Conservation (phyloP, 78 protist genomes). For the Anaeramoeba flamelloides region DNA sequence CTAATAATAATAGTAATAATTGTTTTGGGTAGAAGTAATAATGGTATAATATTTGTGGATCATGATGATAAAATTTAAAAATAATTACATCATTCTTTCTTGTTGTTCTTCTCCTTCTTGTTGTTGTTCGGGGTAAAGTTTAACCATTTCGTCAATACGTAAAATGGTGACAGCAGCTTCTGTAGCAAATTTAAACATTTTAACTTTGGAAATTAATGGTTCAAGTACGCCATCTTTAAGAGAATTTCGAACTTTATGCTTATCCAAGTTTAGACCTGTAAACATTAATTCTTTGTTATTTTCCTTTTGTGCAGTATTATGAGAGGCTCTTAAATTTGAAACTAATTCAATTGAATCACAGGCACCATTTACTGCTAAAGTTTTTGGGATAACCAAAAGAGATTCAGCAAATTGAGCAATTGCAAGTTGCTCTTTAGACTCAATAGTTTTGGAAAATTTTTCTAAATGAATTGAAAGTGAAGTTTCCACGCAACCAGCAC, state of each 20-base stretch:
- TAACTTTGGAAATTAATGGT: slow-evolving; percentile 84
- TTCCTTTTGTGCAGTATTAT: slow-evolving; percentile 67
- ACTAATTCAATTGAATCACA: slow-evolving; percentile 86
- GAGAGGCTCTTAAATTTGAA: slow-evolving; percentile 76
- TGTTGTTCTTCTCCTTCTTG: too few relatives aligned
- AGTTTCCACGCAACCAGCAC: slow-evolving; percentile 91
- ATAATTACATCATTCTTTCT: too few relatives aligned
- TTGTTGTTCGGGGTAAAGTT: too few relatives aligned
- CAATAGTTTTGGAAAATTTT: slow-evolving; percentile 61
- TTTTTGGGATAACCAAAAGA: slow-evolving; percentile 89
- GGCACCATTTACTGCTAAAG: slow-evolving; percentile 89
- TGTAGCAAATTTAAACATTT: slow-evolving; percentile 84
- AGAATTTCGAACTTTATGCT: slow-evolving; percentile 40
- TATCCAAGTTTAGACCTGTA: slow-evolving; percentile 23
- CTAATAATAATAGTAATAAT: too few relatives aligned
- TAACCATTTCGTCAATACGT: too few relatives aligned
- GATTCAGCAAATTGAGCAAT: slow-evolving; percentile 90
- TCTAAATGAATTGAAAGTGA: slow-evolving; percentile 92
- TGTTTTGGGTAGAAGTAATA: too few relatives aligned
- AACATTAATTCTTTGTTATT: slow-evolving; percentile 23
- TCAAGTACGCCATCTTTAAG: slow-evolving; percentile 90
- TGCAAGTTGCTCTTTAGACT: slow-evolving; percentile 87
- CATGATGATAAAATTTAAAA: too few relatives aligned
- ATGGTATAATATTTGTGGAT: too few relatives aligned
- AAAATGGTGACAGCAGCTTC: slow-evolving; percentile 97